Conservation (phyloP, 2,329 filamentous ascomycete genomes). For the Berkeleyomyces basicola region DNA sequence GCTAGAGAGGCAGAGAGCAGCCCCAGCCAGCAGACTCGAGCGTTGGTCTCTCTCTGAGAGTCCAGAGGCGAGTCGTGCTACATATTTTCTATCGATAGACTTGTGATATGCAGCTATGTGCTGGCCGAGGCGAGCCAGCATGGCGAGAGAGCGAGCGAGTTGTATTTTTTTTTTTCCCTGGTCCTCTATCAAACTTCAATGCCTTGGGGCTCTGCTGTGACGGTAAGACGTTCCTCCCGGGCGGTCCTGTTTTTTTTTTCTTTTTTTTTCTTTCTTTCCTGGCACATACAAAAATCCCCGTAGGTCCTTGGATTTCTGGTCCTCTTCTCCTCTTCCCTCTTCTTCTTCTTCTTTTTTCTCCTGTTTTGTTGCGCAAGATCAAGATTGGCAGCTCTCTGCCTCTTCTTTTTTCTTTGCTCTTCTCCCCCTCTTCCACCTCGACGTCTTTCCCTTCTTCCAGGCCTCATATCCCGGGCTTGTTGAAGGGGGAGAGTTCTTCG, state of each 20-base stretch:
- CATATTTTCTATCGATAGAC: not conserved
- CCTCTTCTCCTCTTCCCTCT: not conserved
- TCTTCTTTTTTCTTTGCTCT: constrained; percentile 15
- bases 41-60: not conserved
- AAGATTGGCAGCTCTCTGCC: constrained; percentile 9
- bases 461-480: not conserved
- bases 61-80: not conserved
- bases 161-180: not conserved
- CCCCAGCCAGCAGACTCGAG: not conserved
- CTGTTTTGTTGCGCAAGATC: not conserved
- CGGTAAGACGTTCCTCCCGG: not conserved
- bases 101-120: not conserved
- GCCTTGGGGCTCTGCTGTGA: not conserved
- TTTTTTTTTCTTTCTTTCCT: not conserved
- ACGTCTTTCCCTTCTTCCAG: not conserved
- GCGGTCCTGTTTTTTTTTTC: not conserved
- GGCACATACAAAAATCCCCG: not conserved
- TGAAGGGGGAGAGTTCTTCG: not conserved
- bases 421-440: constrained; percentile 1
- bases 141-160: not conserved
- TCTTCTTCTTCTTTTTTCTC: not conserved
- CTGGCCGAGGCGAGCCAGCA: not conserved
- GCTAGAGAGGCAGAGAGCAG: not conserved
- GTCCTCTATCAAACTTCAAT: not conserved
- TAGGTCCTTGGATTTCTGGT: not conserved